A percentile compares a stretch with the other conserved stretches of the same genome.
Conservation (phyloP, 208 protist genomes). For the Acanthamoeba triangularis region DNA sequence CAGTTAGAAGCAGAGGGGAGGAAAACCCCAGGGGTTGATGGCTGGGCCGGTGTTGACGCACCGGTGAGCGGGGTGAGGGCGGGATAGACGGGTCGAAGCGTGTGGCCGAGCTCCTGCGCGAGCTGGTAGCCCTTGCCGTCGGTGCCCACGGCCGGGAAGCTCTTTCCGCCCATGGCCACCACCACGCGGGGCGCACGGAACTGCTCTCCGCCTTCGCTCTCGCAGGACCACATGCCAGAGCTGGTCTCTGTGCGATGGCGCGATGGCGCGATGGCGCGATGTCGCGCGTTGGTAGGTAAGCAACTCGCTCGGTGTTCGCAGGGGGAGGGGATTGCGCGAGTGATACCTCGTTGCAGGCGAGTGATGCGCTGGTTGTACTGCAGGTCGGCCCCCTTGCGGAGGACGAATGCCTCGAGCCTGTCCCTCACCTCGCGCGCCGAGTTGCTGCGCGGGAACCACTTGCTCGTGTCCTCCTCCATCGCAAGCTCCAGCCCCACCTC, state of each 20-base stretch:
- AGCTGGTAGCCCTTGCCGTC: slow-evolving; percentile 73
- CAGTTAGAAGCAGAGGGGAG: neutral
- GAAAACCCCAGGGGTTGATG: neutral
- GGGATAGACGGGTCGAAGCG: slow-evolving; percentile 30
- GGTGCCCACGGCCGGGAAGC: slow-evolving; percentile 78
- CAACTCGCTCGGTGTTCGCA: neutral
- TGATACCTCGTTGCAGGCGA: neutral
- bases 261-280: too few species aligned
- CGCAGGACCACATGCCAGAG: neutral
- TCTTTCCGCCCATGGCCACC: slow-evolving; percentile 66
- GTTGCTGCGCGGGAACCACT: slow-evolving; percentile 77
- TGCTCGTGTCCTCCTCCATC: slow-evolving; percentile 71
- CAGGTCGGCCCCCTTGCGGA: neutral
- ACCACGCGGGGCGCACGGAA: slow-evolving; percentile 9
- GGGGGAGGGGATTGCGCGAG: neutral
- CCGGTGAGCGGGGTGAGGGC: slow-evolving; percentile 77
- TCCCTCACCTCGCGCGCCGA: slow-evolving; percentile 75
- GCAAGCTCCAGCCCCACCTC: slow-evolving; percentile 71
- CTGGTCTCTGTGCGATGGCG: neutral
- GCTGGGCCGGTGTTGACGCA: neutral
- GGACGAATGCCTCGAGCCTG: neutral
- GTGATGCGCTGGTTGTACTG: slow-evolving; percentile 9
- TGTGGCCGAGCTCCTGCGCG: slow-evolving; percentile 67
- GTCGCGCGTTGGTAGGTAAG: neutral
- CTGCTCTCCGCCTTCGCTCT: neutral